Evolutionary conservation across 2,329 filamentous ascomycete species (phyloP), one percentile per base, ranked within the genome.

Genomic region (Lasiodiplodia sp.): DNA sequence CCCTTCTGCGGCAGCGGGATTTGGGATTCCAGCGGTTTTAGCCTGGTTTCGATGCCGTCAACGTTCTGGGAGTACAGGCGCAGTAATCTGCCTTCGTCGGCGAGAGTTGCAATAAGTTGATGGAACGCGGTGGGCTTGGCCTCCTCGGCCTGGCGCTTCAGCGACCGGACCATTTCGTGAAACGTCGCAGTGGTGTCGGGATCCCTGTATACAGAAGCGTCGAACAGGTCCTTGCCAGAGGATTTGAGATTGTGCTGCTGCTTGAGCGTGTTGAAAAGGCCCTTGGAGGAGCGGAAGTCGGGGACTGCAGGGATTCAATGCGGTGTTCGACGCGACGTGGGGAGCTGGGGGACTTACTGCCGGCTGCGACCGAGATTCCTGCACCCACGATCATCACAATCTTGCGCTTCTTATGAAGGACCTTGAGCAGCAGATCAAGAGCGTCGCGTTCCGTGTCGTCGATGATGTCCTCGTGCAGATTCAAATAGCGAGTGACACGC

Each of bases 61-160:
- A 99, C 95, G 74, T 99, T 99, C 77, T 99, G 96, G 2, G 93
- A 95, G 79, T 99, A 99, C 7, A 99, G 86, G 53, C 96, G 92
- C 77, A 97, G 84, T 28, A 99, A 83, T 23, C 96, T 92, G 53
- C 91, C 92, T 80, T 98, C 94, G 69, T 92, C 87, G 4, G 95
- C 93, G 25, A 99, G 85, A 3, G 94, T 95, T 58, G 96, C 96
- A 53, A 99, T 87, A 80, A 99, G 87, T 77, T 97, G 92, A 83
- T 99, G 96, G 77, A 99, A 99, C 2, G 89, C 85, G 1, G 96
- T 97, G 14, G 96, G 94, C 72, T 90, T 82, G 67, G 95, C 94
- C 63, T 86, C 86, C 73, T 90, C 89, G 25, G 93, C 93, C 82
- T 94, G 87, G 68, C 91, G 86, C 55, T 93, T 93, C 75, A 99